Evolutionary conservation across 768 basidiomycete genomes (phyloP).

Genomic region (Trametes coccinea): DNA sequence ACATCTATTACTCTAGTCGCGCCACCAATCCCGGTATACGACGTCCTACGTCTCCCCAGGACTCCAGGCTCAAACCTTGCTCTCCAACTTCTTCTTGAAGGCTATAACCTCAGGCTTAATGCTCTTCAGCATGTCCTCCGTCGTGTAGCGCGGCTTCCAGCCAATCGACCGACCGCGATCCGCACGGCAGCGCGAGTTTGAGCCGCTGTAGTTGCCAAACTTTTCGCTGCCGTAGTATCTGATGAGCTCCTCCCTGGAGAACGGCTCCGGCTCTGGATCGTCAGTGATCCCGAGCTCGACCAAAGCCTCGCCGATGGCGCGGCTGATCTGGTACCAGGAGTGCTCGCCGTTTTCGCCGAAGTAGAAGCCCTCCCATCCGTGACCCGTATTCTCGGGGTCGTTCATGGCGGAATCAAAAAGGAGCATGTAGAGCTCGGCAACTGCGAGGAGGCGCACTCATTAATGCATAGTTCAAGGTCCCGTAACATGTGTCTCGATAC

Average conservation of each 20-base stretch:
- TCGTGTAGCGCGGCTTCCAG: slow-evolving; percentile 52
- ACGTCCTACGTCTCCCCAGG: no score
- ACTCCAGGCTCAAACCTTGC: no score
- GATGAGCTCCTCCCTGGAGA: slow-evolving; percentile 47
- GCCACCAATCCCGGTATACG: no score
- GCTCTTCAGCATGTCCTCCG: slow-evolving; percentile 50
- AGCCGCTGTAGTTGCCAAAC: slow-evolving; percentile 8
- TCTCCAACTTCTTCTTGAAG: neutral
- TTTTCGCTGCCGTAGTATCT: slow-evolving; percentile 24
- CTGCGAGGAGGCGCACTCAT: neutral
- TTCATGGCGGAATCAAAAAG: slow-evolving; percentile 42
- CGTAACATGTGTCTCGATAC: neutral
- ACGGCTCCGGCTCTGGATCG: slow-evolving; percentile 43
- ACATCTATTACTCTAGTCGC: no score
- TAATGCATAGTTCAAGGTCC: neutral
- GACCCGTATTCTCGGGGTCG: slow-evolving; percentile 30
- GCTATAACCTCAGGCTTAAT: slow-evolving; percentile 51
- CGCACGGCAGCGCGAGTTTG: slow-evolving; percentile 23
- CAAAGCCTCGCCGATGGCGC: slow-evolving; percentile 38
- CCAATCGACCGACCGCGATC: slow-evolving; percentile 38
- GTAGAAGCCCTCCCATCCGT: slow-evolving; percentile 40
- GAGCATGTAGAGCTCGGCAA: slow-evolving; percentile 38
- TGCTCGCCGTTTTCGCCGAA: slow-evolving; percentile 38
- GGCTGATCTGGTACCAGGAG: slow-evolving; percentile 35
- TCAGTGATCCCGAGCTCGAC: slow-evolving; percentile 32